Percentiles rank a stretch among this genome's conserved stretches.
Conservation (phyloP, 2,329 filamentous ascomycete species). For the Sclerotinia glacialis region DNA sequence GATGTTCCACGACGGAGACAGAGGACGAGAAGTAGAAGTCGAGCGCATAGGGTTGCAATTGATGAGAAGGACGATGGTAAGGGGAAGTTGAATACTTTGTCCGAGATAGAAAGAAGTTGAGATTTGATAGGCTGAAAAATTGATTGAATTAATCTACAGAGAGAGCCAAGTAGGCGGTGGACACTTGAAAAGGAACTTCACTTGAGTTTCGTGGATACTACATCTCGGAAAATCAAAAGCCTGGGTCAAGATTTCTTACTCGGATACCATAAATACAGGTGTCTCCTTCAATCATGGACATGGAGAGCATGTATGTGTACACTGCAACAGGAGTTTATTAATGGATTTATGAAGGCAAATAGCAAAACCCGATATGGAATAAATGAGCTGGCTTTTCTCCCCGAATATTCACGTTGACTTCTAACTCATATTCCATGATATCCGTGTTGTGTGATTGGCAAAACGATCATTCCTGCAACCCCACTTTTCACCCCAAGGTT, state of each 20-base stretch:
- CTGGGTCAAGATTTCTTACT: neutral
- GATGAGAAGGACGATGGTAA: slow-evolving; percentile 11
- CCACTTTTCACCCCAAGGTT: too few species aligned
- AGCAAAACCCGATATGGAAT: neutral
- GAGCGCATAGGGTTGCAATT: slow-evolving; percentile 20
- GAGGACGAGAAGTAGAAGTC: slow-evolving; percentile 30
- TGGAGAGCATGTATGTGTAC: neutral
- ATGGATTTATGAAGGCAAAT: neutral
- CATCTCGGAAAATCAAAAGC: neutral
- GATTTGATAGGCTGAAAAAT: neutral
- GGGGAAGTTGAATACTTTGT: neutral
- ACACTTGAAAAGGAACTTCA: neutral
- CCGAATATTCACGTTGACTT: neutral
- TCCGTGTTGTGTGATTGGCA: too few species aligned
- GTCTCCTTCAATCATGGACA: neutral
- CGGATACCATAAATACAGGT: too few species aligned
- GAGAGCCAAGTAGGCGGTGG: neutral
- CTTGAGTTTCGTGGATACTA: neutral
- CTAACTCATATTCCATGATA: too few species aligned
- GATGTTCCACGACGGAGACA: slow-evolving; percentile 28
- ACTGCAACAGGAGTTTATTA: neutral
- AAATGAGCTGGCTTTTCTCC: neutral
- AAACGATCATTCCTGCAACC: too few species aligned
- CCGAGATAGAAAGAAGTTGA: neutral
- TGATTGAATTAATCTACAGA: neutral